Evolutionary conservation across 1,284 basidiomycete genomes (phyloP).

Genomic region (Microbotryum intermedium): DNA sequence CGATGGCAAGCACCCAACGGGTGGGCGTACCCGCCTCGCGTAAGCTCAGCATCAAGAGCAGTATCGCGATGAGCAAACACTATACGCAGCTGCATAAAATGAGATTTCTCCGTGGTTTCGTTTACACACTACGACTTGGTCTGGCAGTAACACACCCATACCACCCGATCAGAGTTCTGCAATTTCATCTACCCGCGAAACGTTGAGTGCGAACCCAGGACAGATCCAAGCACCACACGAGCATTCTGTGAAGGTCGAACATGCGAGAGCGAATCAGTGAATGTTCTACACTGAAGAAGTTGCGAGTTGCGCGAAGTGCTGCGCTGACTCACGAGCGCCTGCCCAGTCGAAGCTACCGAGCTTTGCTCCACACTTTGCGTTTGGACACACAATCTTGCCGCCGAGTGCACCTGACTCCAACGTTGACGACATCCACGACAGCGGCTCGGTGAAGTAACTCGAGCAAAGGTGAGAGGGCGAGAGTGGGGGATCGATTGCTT

Average conservation of each 20-base stretch:
- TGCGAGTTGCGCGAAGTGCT: too few species aligned
- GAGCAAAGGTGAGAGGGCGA: conserved; percentile 43
- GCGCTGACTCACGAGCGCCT: conserved; percentile 48
- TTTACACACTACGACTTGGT: too few species aligned
- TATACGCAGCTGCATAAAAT: too few species aligned
- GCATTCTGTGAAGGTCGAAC: conserved; percentile 19
- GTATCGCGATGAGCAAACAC: too few species aligned
- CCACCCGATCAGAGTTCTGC: too few species aligned
- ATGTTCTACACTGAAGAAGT: too few species aligned
- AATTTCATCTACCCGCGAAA: conserved; percentile 31
- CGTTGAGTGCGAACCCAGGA: conserved; percentile 32
- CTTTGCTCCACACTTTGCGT: conserved; percentile 77
- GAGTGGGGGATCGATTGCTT: conserved; percentile 9
- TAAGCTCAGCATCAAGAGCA: too few species aligned
- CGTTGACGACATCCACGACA: conserved; percentile 84
- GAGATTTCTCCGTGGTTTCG: too few species aligned
- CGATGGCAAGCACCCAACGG: too few species aligned
- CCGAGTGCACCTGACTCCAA: conserved; percentile 63
- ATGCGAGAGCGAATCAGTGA: neutral
- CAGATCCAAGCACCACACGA: conserved; percentile 35
- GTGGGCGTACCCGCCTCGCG: too few species aligned
- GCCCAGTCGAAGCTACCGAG: conserved; percentile 97
- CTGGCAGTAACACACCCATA: too few species aligned
- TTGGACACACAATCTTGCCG: conserved; percentile 86
- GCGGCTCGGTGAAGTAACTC: conserved; percentile 92